Evolutionary conservation across 345 rosid genomes (phyloP).

Genomic region (Citrus cavaleriei): DNA sequence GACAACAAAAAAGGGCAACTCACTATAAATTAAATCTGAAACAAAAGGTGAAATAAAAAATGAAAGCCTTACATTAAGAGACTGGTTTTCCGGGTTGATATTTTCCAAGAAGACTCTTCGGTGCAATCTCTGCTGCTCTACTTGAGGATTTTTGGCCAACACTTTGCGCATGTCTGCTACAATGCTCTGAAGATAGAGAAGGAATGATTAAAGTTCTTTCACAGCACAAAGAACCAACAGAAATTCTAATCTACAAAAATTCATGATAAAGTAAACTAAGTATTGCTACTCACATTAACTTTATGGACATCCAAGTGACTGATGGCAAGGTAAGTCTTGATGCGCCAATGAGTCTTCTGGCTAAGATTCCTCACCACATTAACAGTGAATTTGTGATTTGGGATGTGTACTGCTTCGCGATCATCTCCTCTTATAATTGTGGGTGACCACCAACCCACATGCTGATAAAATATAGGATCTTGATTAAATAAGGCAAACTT

Average conservation of each 20-base stretch:
- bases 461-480: conserved; percentile 38
- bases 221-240: not conserved
- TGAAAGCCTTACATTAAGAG: conserved; percentile 56
- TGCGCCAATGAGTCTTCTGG: conserved; percentile 97
- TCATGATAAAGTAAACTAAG: conserved; percentile 10
- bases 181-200: conserved; percentile 45
- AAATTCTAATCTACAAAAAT: not conserved
- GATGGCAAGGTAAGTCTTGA: conserved; percentile 83
- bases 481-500: not conserved
- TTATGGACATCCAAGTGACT: conserved; percentile 90
- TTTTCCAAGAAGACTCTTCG: conserved; percentile 82
- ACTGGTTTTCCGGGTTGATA: conserved; percentile 72
- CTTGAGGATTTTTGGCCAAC: conserved; percentile 86
- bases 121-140: conserved; percentile 92
- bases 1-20: not conserved
- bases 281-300: conserved; percentile 58
- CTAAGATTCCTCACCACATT: conserved; percentile 91
- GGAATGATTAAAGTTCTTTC: conserved; percentile 3
- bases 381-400: conserved; percentile 85
- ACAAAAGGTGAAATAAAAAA: not conserved
- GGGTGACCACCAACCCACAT: conserved; percentile 99
- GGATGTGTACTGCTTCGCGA: conserved; percentile 96
- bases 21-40: not conserved
- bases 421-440: conserved; percentile 94
- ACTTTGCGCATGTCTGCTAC: conserved; percentile 98